These are phyloP conservation scores for Zopfochytrium polystomum DNA, from an alignment of 371 early-diverging fungal species.

Conservation along the genomic window DNA sequence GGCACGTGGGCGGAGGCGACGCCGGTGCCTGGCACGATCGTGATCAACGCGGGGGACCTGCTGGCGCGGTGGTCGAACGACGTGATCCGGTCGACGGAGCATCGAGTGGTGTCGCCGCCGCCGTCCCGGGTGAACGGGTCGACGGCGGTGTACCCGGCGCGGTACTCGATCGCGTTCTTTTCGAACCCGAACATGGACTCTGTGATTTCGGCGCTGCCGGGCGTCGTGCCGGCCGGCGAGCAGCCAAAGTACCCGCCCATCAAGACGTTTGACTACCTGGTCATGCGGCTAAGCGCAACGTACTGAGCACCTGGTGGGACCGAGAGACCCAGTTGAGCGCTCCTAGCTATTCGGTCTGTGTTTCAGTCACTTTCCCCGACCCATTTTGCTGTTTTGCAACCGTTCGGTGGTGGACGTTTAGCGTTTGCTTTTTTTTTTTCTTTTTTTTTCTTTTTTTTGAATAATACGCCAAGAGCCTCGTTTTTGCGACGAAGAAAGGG, in stretches of 20 bases:
- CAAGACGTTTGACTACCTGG: slow-evolving; percentile 11
- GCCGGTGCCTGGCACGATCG: slow-evolving; percentile 54
- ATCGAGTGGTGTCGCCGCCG: slow-evolving; percentile 61
- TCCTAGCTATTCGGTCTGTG: too few species aligned
- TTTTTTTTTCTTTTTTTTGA: too few species aligned
- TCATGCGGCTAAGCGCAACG: slow-evolving; percentile 7
- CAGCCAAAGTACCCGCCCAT: slow-evolving; percentile 12
- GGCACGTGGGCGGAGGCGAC: slow-evolving; percentile 72
- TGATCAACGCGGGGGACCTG: slow-evolving; percentile 72
- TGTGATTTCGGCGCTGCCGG: slow-evolving; percentile 10
- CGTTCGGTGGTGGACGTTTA: too few species aligned
- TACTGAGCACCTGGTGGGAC: too few species aligned
- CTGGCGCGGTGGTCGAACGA: slow-evolving; percentile 71
- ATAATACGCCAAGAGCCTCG: too few species aligned
- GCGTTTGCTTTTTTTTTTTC: too few species aligned
- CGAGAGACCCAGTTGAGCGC: too few species aligned
- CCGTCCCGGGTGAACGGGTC: background rate
- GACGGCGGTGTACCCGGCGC: slow-evolving; percentile 39
- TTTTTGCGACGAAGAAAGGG: too few species aligned
- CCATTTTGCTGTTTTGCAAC: too few species aligned
- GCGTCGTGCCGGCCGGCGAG: slow-evolving; percentile 4
- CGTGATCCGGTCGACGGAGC: slow-evolving; percentile 64
- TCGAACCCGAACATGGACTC: slow-evolving; percentile 34
- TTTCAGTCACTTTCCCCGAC: too few species aligned
- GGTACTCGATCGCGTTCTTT: slow-evolving; percentile 73